These are phyloP conservation scores for Oidium heveae DNA, from an alignment of 2,329 filamentous ascomycete genomes.

Conservation along the genomic window DNA sequence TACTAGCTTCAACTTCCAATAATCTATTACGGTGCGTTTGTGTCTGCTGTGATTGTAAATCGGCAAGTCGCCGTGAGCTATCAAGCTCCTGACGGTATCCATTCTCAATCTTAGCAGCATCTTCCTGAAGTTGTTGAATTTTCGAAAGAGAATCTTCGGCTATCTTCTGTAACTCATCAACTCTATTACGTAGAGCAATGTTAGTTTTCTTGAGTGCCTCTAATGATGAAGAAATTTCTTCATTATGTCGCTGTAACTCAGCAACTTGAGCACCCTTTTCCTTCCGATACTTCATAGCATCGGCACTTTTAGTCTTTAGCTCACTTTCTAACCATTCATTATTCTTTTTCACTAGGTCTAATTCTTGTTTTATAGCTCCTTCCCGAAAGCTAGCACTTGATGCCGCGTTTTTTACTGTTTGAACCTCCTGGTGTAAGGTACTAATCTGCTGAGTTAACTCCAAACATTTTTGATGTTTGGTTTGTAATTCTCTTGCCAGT, in stretches of 20 bases:
- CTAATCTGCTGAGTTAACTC: constrained; percentile 65
- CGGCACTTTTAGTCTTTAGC: constrained; percentile 67
- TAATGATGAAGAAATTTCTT: constrained; percentile 55
- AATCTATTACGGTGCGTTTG: constrained; percentile 46
- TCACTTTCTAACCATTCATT: constrained; percentile 86
- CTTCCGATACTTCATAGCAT: constrained; percentile 74
- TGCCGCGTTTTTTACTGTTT: constrained; percentile 54
- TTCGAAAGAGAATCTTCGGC: constrained; percentile 61
- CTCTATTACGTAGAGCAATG: constrained; percentile 50
- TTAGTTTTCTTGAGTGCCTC: constrained; percentile 61
- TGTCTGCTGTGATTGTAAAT: constrained; percentile 55
- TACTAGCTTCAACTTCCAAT: constrained; percentile 37
- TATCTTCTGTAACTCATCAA: constrained; percentile 67
- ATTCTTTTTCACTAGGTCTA: constrained; percentile 69
- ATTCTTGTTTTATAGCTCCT: constrained; percentile 69
- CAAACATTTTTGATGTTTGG: constrained; percentile 70
- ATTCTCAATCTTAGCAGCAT: constrained; percentile 59
- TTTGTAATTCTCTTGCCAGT: constrained; percentile 62
- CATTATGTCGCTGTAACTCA: constrained; percentile 67
- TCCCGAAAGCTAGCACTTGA: constrained; percentile 74
- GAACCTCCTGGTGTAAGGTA: constrained; percentile 56
- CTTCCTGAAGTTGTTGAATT: constrained; percentile 67
- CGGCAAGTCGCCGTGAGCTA: constrained; percentile 52
- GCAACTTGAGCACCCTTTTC: constrained; percentile 81
- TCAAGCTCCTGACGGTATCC: constrained; percentile 72